phyloP scores from a whole-genome alignment of 306 rosid genomes.

The Trifolium repens region DNA sequence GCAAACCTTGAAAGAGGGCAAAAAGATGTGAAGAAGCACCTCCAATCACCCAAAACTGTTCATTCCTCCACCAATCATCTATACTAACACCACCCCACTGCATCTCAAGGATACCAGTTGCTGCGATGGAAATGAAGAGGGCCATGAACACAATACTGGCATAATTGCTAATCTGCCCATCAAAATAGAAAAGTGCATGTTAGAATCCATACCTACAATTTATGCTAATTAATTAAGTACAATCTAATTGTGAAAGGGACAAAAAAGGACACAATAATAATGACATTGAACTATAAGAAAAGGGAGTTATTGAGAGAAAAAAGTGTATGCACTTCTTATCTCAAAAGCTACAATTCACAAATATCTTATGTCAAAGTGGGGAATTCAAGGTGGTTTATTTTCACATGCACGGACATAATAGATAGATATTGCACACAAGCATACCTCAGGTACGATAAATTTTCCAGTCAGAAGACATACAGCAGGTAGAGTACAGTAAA shows the following conservation, averaged over 20 bases:
- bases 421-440: constrained; percentile 19
- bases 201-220: background rate
- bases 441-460: constrained; percentile 83
- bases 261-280: background rate
- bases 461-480: constrained; percentile 79
- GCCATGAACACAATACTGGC: constrained; percentile 82
- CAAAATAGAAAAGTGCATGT: constrained; percentile 21
- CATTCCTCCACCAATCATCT: constrained; percentile 91
- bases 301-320: background rate
- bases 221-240: too few relatives aligned
- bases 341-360: too few relatives aligned
- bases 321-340: too few relatives aligned
- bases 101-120: constrained; percentile 83
- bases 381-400: too few relatives aligned
- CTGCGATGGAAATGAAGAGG: constrained; percentile 78
- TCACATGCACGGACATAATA: background rate
- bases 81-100: constrained; percentile 83
- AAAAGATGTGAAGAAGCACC: constrained; percentile 79
- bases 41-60: constrained; percentile 91
- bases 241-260: too few relatives aligned
- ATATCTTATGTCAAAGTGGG: too few relatives aligned
- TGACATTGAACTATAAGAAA: background rate
- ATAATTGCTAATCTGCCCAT: constrained; percentile 76
- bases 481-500: constrained; percentile 78
- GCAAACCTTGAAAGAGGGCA: constrained; percentile 80